Evolutionary conservation across 2,329 filamentous ascomycete species (phyloP).

Genomic region (Bimuria novae-zelandiae): DNA sequence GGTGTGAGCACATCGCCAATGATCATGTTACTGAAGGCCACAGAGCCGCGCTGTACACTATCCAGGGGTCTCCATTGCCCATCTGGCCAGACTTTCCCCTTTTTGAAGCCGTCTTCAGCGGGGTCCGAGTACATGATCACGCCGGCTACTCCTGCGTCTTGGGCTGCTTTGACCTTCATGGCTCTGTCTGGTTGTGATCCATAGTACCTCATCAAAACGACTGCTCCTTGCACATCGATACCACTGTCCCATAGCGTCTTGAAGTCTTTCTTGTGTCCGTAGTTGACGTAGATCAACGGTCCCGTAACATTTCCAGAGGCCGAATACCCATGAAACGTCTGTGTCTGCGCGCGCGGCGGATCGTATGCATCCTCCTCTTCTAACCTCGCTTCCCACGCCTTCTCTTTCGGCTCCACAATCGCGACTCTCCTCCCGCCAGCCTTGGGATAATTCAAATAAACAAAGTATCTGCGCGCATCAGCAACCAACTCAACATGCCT

Average conservation of each 20-base stretch:
- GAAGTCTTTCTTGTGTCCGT: constrained; percentile 85
- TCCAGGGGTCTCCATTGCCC: constrained; percentile 81
- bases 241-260: constrained; percentile 70
- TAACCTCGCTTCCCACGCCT: constrained; percentile 77
- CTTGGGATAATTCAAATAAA: constrained; percentile 91
- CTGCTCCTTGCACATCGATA: constrained; percentile 75
- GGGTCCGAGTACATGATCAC: constrained; percentile 95
- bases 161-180: constrained; percentile 87
- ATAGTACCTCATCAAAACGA: constrained; percentile 82
- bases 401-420: constrained; percentile 72
- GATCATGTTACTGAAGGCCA: constrained; percentile 80
- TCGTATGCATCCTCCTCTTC: constrained; percentile 78
- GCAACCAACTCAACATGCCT: constrained; percentile 2
- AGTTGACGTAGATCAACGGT: constrained; percentile 89
- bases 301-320: constrained; percentile 85
- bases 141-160: constrained; percentile 81
- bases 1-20: constrained; percentile 92
- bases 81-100: constrained; percentile 73
- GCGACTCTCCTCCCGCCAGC: constrained; percentile 77
- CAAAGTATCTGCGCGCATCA: constrained; percentile 61
- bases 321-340: constrained; percentile 86
- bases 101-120: constrained; percentile 76
- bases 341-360: constrained; percentile 66
- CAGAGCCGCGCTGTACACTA: constrained; percentile 80
- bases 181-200: constrained; percentile 73